A percentile compares a stretch with the other conserved stretches of the same genome.
phyloP scores from a whole-genome alignment of 768 basidiomycete species.

The Russula griseocarnosa region DNA sequence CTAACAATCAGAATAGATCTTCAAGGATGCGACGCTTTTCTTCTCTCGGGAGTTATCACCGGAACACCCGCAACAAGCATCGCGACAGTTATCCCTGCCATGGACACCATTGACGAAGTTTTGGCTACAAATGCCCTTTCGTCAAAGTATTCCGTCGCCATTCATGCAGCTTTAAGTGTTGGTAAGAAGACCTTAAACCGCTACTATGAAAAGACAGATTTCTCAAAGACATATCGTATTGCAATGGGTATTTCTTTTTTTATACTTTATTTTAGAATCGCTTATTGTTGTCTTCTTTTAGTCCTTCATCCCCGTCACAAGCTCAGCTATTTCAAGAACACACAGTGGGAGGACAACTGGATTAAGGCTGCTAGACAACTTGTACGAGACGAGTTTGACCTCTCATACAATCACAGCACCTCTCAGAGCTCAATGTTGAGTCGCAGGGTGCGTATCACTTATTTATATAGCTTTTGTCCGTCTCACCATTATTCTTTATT shows the following conservation, averaged over 20 bases:
- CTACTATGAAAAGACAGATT: constrained; percentile 35
- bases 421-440: background rate
- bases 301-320: constrained; percentile 5
- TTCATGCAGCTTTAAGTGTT: constrained; percentile 32
- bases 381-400: background rate
- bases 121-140: constrained; percentile 27
- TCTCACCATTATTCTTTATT: background rate
- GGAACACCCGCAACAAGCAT: background rate
- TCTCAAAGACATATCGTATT: constrained; percentile 34
- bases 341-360: background rate
- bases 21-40: constrained; percentile 11
- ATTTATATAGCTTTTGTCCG: background rate
- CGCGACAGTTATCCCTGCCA: constrained; percentile 3
- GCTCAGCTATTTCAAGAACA: background rate
- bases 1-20: background rate
- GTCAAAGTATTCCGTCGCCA: constrained; percentile 25
- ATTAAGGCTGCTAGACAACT: background rate
- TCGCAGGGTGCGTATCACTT: background rate
- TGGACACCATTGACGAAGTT: background rate
- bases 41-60: background rate
- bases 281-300: background rate
- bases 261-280: background rate
- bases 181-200: constrained; percentile 35
- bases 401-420: background rate
- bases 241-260: constrained; percentile 33